Conservation (phyloP, 2,329 filamentous ascomycete genomes). For the Kalmusia sp. region DNA sequence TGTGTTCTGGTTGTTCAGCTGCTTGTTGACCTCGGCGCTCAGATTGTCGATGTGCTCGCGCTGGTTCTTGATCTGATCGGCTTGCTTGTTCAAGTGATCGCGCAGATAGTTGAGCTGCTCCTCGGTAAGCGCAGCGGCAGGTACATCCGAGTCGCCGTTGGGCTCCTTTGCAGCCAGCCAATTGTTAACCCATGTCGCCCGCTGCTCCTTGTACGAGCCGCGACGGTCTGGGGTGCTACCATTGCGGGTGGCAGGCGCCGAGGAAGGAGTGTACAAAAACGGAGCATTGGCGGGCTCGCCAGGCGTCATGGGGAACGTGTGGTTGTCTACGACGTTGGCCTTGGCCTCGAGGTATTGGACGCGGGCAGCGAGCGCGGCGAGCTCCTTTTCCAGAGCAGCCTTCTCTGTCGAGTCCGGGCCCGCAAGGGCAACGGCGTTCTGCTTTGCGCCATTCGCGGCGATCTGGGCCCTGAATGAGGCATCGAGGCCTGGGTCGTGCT, state of each 20-base stretch:
- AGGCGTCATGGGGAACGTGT: slow-evolving; percentile 77
- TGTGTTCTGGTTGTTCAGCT: slow-evolving; percentile 83
- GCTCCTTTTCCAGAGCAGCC: slow-evolving; percentile 79
- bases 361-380: slow-evolving; percentile 77
- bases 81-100: slow-evolving; percentile 92
- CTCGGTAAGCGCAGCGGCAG: slow-evolving; percentile 69
- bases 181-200: slow-evolving; percentile 56
- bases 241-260: slow-evolving; percentile 45
- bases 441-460: slow-evolving; percentile 59
- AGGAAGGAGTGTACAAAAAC: slow-evolving; percentile 63
- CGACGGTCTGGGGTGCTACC: slow-evolving; percentile 39
- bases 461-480: slow-evolving; percentile 53
- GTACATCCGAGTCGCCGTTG: slow-evolving; percentile 53
- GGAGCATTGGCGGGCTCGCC: slow-evolving; percentile 70
- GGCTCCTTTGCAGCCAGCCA: slow-evolving; percentile 62
- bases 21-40: slow-evolving; percentile 82
- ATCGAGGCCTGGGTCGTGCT: slow-evolving; percentile 52
- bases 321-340: slow-evolving; percentile 66
- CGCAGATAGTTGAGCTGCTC: slow-evolving; percentile 85
- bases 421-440: slow-evolving; percentile 71
- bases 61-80: slow-evolving; percentile 87
- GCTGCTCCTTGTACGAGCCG: slow-evolving; percentile 44
- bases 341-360: slow-evolving; percentile 84
- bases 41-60: slow-evolving; percentile 85
- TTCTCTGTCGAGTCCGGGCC: slow-evolving; percentile 80